Base-by-base conservation (phyloP, 1,139 yeast species). In the Sugiyamaella sp. region DNA sequence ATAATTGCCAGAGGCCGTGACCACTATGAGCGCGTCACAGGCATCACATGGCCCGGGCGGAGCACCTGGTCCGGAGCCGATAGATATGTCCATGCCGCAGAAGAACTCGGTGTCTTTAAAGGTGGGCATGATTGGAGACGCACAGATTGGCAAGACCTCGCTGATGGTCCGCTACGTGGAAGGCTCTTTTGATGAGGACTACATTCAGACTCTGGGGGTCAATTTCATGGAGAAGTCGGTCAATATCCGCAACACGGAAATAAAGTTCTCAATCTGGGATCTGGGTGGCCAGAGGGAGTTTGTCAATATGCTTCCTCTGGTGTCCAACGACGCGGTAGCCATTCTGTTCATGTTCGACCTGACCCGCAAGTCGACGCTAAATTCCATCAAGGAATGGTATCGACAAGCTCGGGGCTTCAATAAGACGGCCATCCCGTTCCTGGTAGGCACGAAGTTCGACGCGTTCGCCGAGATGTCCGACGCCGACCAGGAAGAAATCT, bases 111-210 rank as follows among this genome's bases (percentile, higher is more conserved):
- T 90, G 39, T 89, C 95, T 9, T 78, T 93, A 48, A 95, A 93
- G 66, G 90, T 93, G 20, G 99, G 98, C 6, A 80, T 93, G 52
- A 85, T 93, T 52, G 99, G 99, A 8, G 99, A 95, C 69, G 95
- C 97, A 1, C 96, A 90, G 65, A 93, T 93, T n/a, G 99, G 99
- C 4, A 93, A 93, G 67, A 93, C 99, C 0, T 89, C 98, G 8
- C 73, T 93, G 54, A 93, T 93, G 99, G 97, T 91, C 29, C 91
- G 93, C 67, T 93, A 93, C 66, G 98, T 93, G 19, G 97, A 93
- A 67, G 96, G 96, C 50, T 82, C 89, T 42, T 93, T 88, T 68
- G 96, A 90, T 66, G 95, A 90, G 65, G 93, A 85, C 61, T 93
- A 93, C 65, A 89, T 91, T 52, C 97, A 90, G 71, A 93, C 98